phyloP scores from a whole-genome alignment of 2,329 filamentous ascomycete species.

The Aspergillus sp. region DNA sequence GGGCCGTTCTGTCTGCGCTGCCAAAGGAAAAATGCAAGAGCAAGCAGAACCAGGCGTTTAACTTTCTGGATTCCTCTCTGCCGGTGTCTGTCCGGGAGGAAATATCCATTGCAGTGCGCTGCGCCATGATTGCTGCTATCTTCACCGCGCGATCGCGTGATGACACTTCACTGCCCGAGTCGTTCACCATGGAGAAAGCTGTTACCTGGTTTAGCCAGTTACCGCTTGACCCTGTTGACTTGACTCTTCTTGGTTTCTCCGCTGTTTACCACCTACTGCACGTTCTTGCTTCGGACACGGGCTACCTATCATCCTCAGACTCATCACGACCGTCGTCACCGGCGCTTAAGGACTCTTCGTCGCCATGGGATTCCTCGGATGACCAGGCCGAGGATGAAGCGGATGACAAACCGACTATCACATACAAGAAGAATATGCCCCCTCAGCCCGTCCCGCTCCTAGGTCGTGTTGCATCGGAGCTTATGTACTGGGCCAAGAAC shows the following conservation, averaged over 20 bases:
- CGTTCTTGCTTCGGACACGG: slow-evolving; percentile 41
- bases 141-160: slow-evolving; percentile 39
- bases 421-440: slow-evolving; percentile 3
- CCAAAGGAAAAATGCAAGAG: slow-evolving; percentile 40
- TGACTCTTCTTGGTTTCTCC: slow-evolving; percentile 43
- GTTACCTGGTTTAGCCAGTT: slow-evolving; percentile 44
- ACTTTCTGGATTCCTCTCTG: slow-evolving; percentile 56
- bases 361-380: slow-evolving; percentile 15
- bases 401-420: slow-evolving; percentile 17
- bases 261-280: slow-evolving; percentile 44
- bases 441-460: slow-evolving; percentile 33
- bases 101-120: slow-evolving; percentile 57
- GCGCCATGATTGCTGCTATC: slow-evolving; percentile 59
- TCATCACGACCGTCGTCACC: slow-evolving; percentile 30
- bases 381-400: slow-evolving; percentile 27
- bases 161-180: slow-evolving; percentile 33
- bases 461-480: slow-evolving; percentile 40
- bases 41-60: slow-evolving; percentile 33
- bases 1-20: slow-evolving; percentile 54
- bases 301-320: slow-evolving; percentile 37
- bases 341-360: slow-evolving; percentile 22
- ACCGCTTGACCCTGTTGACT: slow-evolving; percentile 43
- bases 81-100: slow-evolving; percentile 52
- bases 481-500: slow-evolving; percentile 46
- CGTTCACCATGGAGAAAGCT: slow-evolving; percentile 42